A percentile compares a stretch with the other conserved stretches of the same genome.
These are phyloP conservation scores for Pholiota microspora DNA, from an alignment of 768 basidiomycete species.

Conservation along the genomic window DNA sequence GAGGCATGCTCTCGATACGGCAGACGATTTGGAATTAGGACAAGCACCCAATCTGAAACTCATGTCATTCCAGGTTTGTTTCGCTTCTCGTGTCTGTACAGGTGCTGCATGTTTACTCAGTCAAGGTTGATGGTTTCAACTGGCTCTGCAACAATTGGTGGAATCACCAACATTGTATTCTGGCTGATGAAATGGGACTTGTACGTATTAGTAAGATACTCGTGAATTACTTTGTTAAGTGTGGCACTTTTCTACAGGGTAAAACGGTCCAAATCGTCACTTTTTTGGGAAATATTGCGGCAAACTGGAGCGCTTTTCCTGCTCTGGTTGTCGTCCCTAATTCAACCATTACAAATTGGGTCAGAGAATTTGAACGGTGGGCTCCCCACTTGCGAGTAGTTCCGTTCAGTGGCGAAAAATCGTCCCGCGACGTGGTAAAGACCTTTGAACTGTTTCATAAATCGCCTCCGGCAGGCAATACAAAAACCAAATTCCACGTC, in stretches of 20 bases:
- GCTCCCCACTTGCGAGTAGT: constrained; percentile 75
- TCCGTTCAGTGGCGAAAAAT: constrained; percentile 81
- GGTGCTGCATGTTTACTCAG: neutral
- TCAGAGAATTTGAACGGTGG: constrained; percentile 90
- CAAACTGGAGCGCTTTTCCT: constrained; percentile 63
- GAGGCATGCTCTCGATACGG: constrained; percentile 42
- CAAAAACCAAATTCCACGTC: constrained; percentile 77
- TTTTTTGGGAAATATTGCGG: constrained; percentile 68
- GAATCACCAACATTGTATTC: constrained; percentile 78
- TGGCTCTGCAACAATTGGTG: constrained; percentile 91
- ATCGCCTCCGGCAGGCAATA: constrained; percentile 35
- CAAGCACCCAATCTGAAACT: constrained; percentile 62
- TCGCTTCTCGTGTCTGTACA: neutral
- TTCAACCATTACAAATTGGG: constrained; percentile 94
- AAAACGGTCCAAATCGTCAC: constrained; percentile 92
- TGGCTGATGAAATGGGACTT: constrained; percentile 98
- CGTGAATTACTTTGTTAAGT: neutral
- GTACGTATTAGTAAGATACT: constrained; percentile 34
- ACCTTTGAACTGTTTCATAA: constrained; percentile 77
- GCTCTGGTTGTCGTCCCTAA: constrained; percentile 93
- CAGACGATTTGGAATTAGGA: constrained; percentile 63
- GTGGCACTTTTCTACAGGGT: constrained; percentile 45
- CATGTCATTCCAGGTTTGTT: constrained; percentile 81
- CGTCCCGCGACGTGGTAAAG: constrained; percentile 77
- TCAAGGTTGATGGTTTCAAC: constrained; percentile 74